These are phyloP conservation scores for Pythium pectinolyticum DNA, from an alignment of 352 stramenopile genomes.

Conservation along the genomic window DNA sequence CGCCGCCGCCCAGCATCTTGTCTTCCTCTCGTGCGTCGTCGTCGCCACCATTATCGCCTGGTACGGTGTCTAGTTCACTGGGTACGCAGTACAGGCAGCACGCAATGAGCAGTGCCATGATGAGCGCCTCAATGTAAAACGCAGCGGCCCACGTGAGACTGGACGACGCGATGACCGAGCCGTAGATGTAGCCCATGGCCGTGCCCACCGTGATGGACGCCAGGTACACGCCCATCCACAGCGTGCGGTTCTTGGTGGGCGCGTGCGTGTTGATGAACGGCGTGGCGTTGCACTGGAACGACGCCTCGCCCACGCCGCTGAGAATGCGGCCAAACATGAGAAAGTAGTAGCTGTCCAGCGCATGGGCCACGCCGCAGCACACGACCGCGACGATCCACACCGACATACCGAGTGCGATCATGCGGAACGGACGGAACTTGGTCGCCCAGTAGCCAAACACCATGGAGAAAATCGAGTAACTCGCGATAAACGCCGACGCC, in stretches of 20 bases:
- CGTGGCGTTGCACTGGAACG: constrained; percentile 91
- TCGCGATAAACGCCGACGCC: constrained; percentile 93
- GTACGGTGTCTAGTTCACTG: constrained; percentile 54
- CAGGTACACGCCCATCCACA: constrained; percentile 93
- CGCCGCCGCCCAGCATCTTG: too few relatives aligned
- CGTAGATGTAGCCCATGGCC: constrained; percentile 91
- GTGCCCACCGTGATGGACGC: constrained; percentile 91
- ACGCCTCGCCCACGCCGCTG: constrained; percentile 89
- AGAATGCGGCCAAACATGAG: constrained; percentile 87
- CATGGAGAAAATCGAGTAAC: constrained; percentile 90
- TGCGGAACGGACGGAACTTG: constrained; percentile 84
- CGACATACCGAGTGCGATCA: constrained; percentile 87
- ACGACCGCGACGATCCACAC: constrained; percentile 90
- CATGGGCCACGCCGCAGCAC: constrained; percentile 80
- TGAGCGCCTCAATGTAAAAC: constrained; percentile 84
- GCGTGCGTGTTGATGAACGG: constrained; percentile 93
- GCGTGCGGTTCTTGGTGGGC: constrained; percentile 55
- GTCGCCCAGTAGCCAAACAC: constrained; percentile 91
- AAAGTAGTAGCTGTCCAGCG: constrained; percentile 84
- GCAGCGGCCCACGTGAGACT: constrained; percentile 72
- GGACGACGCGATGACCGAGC: constrained; percentile 61
- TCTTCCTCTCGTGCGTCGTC: constrained; percentile 13
- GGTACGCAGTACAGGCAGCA: constrained; percentile 64
- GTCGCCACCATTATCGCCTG: constrained; percentile 25
- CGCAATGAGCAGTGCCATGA: constrained; percentile 81